Percentiles rank a stretch among this genome's conserved stretches.
phyloP scores from a whole-genome alignment of 305 asterid genomes.

The Salvia sclarea region DNA sequence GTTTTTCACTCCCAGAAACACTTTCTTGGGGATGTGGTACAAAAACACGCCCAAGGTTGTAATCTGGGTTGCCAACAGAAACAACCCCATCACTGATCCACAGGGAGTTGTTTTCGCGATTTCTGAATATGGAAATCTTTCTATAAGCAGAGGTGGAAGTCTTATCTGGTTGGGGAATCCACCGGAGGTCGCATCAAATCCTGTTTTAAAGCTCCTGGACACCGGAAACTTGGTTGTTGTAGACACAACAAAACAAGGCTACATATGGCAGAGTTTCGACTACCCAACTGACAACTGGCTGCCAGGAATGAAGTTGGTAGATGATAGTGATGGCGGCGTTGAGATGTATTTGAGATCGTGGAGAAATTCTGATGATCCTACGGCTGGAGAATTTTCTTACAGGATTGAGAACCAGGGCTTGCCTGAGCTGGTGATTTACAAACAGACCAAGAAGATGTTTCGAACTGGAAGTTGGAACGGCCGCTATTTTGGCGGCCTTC shows the following conservation, averaged over 20 bases:
- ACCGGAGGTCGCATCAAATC: slow-evolving; percentile 14
- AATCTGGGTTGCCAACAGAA: slow-evolving; percentile 43
- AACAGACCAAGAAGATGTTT: neutral
- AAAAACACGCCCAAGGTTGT: slow-evolving; percentile 34
- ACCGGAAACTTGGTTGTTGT: slow-evolving; percentile 40
- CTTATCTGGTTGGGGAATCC: slow-evolving; percentile 39
- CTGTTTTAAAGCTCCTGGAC: slow-evolving; percentile 36
- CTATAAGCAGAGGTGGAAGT: slow-evolving; percentile 12
- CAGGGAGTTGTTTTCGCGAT: slow-evolving; percentile 15
- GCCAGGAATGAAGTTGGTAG: slow-evolving; percentile 41
- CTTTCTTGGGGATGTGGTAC: slow-evolving; percentile 39
- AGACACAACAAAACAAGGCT: slow-evolving; percentile 10
- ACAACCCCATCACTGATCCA: slow-evolving; percentile 29
- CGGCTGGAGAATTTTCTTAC: slow-evolving; percentile 32
- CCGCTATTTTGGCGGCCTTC: neutral
- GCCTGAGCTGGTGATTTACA: slow-evolving; percentile 10
- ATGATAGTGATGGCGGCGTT: slow-evolving; percentile 23
- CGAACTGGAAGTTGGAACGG: neutral
- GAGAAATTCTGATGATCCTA: slow-evolving; percentile 42
- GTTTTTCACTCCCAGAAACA: slow-evolving; percentile 18
- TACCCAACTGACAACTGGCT: slow-evolving; percentile 39
- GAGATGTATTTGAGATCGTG: slow-evolving; percentile 35
- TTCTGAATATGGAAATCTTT: slow-evolving; percentile 26
- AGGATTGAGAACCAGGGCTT: slow-evolving; percentile 31
- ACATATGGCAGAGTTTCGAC: slow-evolving; percentile 48